A percentile compares a stretch with the other conserved stretches of the same genome.
Conservation (phyloP, 2,329 filamentous ascomycete species). For the Sclerotinia spermophila region DNA sequence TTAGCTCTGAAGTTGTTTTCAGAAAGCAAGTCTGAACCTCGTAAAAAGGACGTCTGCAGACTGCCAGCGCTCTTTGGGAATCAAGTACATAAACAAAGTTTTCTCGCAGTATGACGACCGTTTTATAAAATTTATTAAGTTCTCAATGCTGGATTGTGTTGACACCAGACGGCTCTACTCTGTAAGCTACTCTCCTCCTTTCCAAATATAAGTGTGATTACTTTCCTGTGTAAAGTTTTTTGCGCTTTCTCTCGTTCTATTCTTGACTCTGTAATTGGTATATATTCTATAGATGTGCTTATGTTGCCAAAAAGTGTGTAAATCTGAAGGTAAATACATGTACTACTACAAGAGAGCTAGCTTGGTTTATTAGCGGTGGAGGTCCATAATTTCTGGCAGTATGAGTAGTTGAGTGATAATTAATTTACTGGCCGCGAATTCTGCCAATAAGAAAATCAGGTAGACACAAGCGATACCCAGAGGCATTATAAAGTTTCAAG, state of each 20-base stretch:
- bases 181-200: rapidly evolving
- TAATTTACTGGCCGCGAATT: neutral
- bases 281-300: too few relatives aligned
- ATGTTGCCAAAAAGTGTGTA: too few relatives aligned
- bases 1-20: rapidly evolving
- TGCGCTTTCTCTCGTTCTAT: too few relatives aligned
- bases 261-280: neutral
- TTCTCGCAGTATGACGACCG: neutral
- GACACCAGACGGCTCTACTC: neutral
- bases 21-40: neutral
- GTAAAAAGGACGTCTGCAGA: neutral
- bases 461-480: neutral
- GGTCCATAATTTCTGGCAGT: rapidly evolving
- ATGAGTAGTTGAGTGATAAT: neutral
- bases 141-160: neutral
- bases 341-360: too few relatives aligned
- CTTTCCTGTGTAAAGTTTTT: neutral
- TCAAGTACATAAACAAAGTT: neutral
- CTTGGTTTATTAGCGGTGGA: too few relatives aligned
- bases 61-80: neutral
- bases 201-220: neutral
- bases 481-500: neutral
- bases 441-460: neutral
- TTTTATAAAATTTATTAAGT: neutral
- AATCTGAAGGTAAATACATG: too few relatives aligned